Evolutionary conservation across 2,329 filamentous ascomycete genomes (phyloP), one percentile per base, ranked within the genome.

Genomic region (Didymella pomorum): DNA sequence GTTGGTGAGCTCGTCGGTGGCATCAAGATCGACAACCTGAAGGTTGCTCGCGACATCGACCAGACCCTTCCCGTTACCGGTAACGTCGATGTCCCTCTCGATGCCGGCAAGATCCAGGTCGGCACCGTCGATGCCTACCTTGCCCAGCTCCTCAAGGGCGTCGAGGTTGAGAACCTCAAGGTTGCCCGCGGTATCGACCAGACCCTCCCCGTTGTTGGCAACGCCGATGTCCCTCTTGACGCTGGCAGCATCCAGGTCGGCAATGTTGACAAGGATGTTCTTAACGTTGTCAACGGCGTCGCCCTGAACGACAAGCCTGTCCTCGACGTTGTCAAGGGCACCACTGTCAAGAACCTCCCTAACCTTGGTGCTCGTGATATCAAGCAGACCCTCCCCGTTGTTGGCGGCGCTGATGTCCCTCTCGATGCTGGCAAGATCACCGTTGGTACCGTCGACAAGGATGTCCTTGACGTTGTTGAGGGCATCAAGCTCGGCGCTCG

Each of bases 31-130:
- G 31, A 35, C 5, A 35, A 35, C 31, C 31, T 35, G 16, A 35
- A 35, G 31, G 23, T 57, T 14, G 33, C 25, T n/a, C 45, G 50
- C 25, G 29, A 58, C 4, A 12, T 53, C 16, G 29, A 53, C 35
- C 56, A 54, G 45, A 45, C 14, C 26, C 29, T 51, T 18, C 56
- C 52, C 21, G 37, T 55, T n/a, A 47, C 48, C 25, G 52, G 56
- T 14, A 35, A 25, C n/a, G 52, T 37, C 6, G n/a, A 46, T 6
- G 46, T 47, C 3, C 51, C 57, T 11, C 42, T 55, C 5, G 57
- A 55, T 21, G 51, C 42, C 20, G 43, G 46, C 4, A 48, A 60
- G 42, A 41, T 56, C 10, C 46, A 55, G 21, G 47, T 60, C 10
- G 52, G 56, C 23, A 58, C 50, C n/a, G 39, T 51, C 3, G 51